Percentiles rank a stretch among this genome's conserved stretches.
phyloP scores from a whole-genome alignment of 768 basidiomycete species.

The Rhizopogon rudus region DNA sequence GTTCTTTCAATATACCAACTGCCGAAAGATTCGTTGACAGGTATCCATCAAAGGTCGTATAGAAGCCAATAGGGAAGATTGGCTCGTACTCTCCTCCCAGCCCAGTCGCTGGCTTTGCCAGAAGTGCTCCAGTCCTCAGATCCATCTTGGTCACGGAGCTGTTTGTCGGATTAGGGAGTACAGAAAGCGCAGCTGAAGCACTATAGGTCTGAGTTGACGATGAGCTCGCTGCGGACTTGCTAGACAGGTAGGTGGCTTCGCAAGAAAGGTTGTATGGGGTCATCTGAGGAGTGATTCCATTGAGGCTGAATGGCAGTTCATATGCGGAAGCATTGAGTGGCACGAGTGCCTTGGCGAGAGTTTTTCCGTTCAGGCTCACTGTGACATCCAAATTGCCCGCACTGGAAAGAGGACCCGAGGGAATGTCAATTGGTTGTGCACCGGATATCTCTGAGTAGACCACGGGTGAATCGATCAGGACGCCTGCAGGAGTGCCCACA shows the following conservation, averaged over 20 bases:
- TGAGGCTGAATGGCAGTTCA: slow-evolving; percentile 44
- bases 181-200: slow-evolving; percentile 40
- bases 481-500: slow-evolving; percentile 32
- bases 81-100: slow-evolving; percentile 43
- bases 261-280: slow-evolving; percentile 25
- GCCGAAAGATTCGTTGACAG: slow-evolving; percentile 16
- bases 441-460: slow-evolving; percentile 43
- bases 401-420: slow-evolving; percentile 11
- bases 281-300: slow-evolving; percentile 37
- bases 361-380: slow-evolving; percentile 40
- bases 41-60: slow-evolving; percentile 37
- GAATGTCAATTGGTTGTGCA: slow-evolving; percentile 36
- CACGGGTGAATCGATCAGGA: slow-evolving; percentile 51
- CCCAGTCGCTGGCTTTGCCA: slow-evolving; percentile 50
- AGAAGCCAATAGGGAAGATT: slow-evolving; percentile 42
- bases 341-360: slow-evolving; percentile 38
- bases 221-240: slow-evolving; percentile 29
- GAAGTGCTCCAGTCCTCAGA: slow-evolving; percentile 49
- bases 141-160: slow-evolving; percentile 64
- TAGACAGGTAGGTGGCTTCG: slow-evolving; percentile 24
- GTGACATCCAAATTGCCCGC: slow-evolving; percentile 31
- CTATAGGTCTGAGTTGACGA: slow-evolving; percentile 35
- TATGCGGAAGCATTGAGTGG: slow-evolving; percentile 48
- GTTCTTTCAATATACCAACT: slow-evolving; percentile 28
- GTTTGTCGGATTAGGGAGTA: slow-evolving; percentile 44